phyloP scores from a whole-genome alignment of 768 basidiomycete genomes.

The Boletales sp. region DNA sequence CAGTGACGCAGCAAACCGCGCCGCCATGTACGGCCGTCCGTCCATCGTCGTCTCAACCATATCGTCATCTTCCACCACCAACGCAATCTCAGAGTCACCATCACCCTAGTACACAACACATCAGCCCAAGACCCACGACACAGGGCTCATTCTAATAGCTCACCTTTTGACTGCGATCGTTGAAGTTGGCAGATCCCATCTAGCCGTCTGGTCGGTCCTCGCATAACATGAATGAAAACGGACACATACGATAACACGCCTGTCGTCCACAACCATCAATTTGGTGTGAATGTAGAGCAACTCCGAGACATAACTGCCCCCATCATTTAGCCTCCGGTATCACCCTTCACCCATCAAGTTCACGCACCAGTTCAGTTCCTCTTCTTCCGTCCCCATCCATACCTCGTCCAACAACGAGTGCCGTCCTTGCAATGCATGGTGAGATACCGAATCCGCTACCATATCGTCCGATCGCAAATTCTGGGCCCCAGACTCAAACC shows the following conservation, averaged over 20 bases:
- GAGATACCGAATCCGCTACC: constrained; percentile 75
- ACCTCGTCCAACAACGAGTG: constrained; percentile 67
- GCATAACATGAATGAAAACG: neutral
- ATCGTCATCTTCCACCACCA: constrained; percentile 88
- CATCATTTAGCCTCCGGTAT: constrained; percentile 4
- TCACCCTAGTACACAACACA: constrained; percentile 56
- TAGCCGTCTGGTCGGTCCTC: constrained; percentile 24
- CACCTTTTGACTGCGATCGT: constrained; percentile 81
- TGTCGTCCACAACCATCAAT: constrained; percentile 94
- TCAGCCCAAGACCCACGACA: constrained; percentile 4
- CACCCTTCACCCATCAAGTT: constrained; percentile 1
- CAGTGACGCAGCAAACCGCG: constrained; percentile 79
- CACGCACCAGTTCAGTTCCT: constrained; percentile 77
- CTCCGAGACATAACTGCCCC: constrained; percentile 73
- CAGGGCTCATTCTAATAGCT: neutral
- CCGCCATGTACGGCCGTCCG: constrained; percentile 65
- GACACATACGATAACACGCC: constrained; percentile 73
- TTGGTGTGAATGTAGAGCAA: constrained; percentile 82
- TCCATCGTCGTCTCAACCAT: constrained; percentile 75
- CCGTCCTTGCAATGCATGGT: constrained; percentile 69
- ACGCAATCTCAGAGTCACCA: constrained; percentile 91
- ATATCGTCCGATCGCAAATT: constrained; percentile 52
- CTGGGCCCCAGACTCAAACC: constrained; percentile 67
- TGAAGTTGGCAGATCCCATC: constrained; percentile 94
- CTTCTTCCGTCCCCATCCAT: constrained; percentile 82